A percentile compares a stretch with the other conserved stretches of the same genome.
These are phyloP conservation scores for Russula emetica DNA, from an alignment of 768 basidiomycete species.

Conservation along the genomic window DNA sequence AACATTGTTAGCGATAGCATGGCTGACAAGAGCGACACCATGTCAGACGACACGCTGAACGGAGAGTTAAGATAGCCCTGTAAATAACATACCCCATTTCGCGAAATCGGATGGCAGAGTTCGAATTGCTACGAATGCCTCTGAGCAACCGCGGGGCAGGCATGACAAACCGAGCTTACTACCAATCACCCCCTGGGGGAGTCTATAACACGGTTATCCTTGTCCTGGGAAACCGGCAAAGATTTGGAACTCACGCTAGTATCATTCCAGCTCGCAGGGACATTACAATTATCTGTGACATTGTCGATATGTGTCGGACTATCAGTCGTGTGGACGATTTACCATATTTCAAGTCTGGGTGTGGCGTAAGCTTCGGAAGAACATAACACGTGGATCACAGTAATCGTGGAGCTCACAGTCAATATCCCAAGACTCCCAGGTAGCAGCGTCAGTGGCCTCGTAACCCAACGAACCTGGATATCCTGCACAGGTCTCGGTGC, in stretches of 20 bases:
- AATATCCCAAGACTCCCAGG: constrained; percentile 51
- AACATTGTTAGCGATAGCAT: constrained; percentile 43
- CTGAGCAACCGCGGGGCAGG: constrained; percentile 2
- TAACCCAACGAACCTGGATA: constrained; percentile 53
- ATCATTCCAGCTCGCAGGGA: constrained; percentile 51
- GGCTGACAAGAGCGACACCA: constrained; percentile 32
- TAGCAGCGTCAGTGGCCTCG: constrained; percentile 48
- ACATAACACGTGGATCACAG: background rate
- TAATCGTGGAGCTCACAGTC: constrained; percentile 37
- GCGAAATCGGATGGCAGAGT: constrained; percentile 54
- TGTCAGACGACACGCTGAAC: background rate
- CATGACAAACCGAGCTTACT: constrained; percentile 37
- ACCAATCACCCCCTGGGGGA: constrained; percentile 44
- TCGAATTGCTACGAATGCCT: constrained; percentile 43
- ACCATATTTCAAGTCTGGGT: constrained; percentile 47
- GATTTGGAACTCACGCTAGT: constrained; percentile 32
- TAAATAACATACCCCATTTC: constrained; percentile 45
- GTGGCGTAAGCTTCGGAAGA: background rate
- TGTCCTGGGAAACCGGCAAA: background rate
- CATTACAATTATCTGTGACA: constrained; percentile 47
- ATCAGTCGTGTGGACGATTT: constrained; percentile 9
- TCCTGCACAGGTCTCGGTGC: constrained; percentile 49
- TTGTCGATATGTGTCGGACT: background rate
- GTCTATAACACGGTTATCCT: constrained; percentile 27
- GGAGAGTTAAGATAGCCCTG: background rate